phyloP scores from a whole-genome alignment of 2,329 filamentous ascomycete species.

The Onygena corvina region DNA sequence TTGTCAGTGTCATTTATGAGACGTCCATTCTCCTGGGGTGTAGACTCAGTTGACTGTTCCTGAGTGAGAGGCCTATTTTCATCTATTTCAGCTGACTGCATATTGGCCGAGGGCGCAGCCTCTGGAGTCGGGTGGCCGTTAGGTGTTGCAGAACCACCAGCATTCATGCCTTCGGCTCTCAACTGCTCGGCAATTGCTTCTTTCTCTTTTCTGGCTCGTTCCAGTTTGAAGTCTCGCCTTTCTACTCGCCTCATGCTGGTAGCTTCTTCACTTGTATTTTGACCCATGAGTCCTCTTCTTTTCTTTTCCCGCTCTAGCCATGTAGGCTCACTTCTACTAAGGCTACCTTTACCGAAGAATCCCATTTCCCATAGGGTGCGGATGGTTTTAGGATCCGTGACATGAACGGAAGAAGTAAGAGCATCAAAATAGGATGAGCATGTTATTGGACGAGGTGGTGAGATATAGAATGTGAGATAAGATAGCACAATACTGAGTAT shows the following conservation, averaged over 20 bases:
- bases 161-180: constrained; percentile 36
- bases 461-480: constrained; percentile 61
- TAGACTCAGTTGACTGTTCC: neutral
- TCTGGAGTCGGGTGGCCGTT: neutral
- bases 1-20: neutral
- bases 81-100: neutral
- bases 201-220: constrained; percentile 76
- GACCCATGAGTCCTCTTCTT: constrained; percentile 50
- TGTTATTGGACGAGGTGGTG: constrained; percentile 48
- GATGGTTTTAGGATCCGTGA: constrained; percentile 64
- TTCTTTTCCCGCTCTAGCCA: constrained; percentile 79
- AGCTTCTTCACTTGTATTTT: constrained; percentile 66
- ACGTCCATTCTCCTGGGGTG: neutral
- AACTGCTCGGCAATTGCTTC: constrained; percentile 67
- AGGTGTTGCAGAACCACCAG: neutral
- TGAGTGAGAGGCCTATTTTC: neutral
- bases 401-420: constrained; percentile 68
- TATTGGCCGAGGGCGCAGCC: neutral
- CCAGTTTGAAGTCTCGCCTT: constrained; percentile 73
- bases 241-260: constrained; percentile 68
- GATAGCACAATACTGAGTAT: constrained; percentile 66
- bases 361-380: constrained; percentile 87
- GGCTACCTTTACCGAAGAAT: constrained; percentile 87
- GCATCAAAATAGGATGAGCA: constrained; percentile 71
- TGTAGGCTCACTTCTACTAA: constrained; percentile 88